Conservation (phyloP, 164 flowering plant species). For the Malania oleifera region DNA sequence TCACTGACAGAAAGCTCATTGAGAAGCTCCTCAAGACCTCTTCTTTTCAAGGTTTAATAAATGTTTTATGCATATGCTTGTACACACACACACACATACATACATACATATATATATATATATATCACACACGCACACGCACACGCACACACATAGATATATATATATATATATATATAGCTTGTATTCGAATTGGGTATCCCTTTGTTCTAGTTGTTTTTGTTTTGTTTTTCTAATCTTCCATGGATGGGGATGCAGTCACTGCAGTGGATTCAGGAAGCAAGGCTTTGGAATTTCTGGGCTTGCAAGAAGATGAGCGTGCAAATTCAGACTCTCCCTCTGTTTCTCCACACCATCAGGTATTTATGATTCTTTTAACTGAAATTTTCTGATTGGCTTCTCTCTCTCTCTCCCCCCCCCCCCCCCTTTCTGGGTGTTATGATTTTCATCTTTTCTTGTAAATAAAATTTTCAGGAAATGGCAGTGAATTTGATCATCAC, state of each 20-base stretch:
- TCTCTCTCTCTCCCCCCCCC: too few species aligned
- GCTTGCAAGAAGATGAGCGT: constrained; percentile 6
- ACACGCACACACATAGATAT: too few species aligned
- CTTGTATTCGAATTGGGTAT: neutral
- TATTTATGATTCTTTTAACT: too few species aligned
- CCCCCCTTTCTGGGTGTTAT: neutral
- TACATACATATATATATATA: neutral
- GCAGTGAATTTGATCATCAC: constrained; percentile 12
- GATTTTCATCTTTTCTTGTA: neutral
- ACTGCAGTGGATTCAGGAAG: constrained; percentile 19
- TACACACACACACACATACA: too few species aligned
- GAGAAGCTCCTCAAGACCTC: constrained; percentile 12
- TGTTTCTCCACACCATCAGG: neutral
- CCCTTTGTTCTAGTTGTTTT: too few species aligned
- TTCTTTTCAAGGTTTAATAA: constrained; percentile 8
- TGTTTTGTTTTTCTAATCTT: too few species aligned
- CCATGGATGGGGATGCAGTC: too few species aligned
- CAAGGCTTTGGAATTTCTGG: constrained; percentile 21
- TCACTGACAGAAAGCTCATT: constrained; percentile 10
- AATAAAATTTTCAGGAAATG: constrained; percentile 2
- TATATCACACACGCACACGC: too few species aligned
- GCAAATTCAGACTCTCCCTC: neutral
- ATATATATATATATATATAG: neutral
- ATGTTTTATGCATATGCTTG: too few species aligned
- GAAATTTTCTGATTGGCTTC: too few species aligned